phyloP scores from a whole-genome alignment of 1,284 basidiomycete species.

The Fomes fomentarius region DNA sequence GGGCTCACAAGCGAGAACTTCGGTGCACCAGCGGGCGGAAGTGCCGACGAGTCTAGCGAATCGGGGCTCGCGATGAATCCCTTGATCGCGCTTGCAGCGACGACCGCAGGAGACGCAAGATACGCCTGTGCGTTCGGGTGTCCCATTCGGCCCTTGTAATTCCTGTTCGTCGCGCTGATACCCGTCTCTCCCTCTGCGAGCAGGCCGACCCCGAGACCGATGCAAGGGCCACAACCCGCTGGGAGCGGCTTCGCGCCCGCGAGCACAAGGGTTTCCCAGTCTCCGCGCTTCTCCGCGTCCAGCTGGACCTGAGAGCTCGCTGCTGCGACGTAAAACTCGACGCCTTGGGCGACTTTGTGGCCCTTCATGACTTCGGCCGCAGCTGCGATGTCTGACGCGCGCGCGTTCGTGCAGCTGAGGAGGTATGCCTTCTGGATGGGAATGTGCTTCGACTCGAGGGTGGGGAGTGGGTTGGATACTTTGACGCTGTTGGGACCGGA shows the following conservation, averaged over 20 bases:
- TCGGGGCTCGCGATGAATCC: conserved; percentile 91
- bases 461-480: conserved; percentile 87
- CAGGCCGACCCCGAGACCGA: conserved; percentile 92
- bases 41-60: conserved; percentile 56
- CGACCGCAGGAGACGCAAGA: conserved; percentile 94
- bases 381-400: conserved; percentile 92
- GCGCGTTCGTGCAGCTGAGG: conserved; percentile 97
- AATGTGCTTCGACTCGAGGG: conserved; percentile 76
- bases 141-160: conserved; percentile 99
- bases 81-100: conserved; percentile 92
- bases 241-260: conserved; percentile 93
- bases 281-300: conserved; percentile 84
- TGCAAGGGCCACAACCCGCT: conserved; percentile 97
- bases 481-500: conserved; percentile 99
- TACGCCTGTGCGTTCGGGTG: conserved; percentile 95
- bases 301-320: conserved; percentile 91
- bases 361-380: conserved; percentile 90
- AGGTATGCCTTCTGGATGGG: conserved; percentile 98
- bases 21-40: conserved; percentile 60
- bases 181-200: conserved; percentile 94
- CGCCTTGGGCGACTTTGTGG: conserved; percentile 84
- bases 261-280: conserved; percentile 87
- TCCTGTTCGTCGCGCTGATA: conserved; percentile 97
- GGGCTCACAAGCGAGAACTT: conserved; percentile 59
- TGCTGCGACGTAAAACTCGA: conserved; percentile 98